Evolutionary conservation across 75 land plant species (phyloP), one percentile per base, ranked within the genome.

Genomic region (Cunninghamia lanceolata): DNA sequence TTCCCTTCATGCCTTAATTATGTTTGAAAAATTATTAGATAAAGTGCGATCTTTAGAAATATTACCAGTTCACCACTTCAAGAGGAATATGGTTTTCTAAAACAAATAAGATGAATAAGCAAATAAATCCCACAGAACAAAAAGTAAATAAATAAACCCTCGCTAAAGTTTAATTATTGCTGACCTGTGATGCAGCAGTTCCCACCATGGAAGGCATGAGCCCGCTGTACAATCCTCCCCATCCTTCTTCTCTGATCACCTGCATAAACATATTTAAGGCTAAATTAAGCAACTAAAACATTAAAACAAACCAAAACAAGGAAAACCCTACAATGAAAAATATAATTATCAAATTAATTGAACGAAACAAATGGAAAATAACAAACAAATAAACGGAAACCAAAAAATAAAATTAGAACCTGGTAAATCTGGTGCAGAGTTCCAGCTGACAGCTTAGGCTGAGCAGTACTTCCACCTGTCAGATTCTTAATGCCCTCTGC

Each of bases 101-200:
- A 56, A 17, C 25, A 56, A 4, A 11, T 11, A 50, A 21, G 63
- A 56, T 56, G 25, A 56, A 56, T 19, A 21, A 56, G 28, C 25
- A 21, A 56, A 56, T 17, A 19, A 5, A 21, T 56, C 63, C 63
- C 25, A 56, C 63, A 56, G 3, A 56, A 56, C 14, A 50, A 50
- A 50, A 13, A 50, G 11, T 50, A 50, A 50, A 50, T 13, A 11
- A 10, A 50, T 50, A 50, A 50, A 50, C 52, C 14, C 14, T 50
- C 52, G 52, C 52, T 50, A 9, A 47, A 50, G 52, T 50, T 32
- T 11, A 71, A 34, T 71, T 13, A 38, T 80, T 80, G 45, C 34
- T 74, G 5, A 96, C 96, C 97, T 94, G 96, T 43, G 99, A 97
- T 84, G 93, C 93, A 87, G 95, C 96, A 76, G 99, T 97, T 35